Evolutionary conservation across 2,329 filamentous ascomycete species (phyloP).

Genomic region (Capronia americana): DNA sequence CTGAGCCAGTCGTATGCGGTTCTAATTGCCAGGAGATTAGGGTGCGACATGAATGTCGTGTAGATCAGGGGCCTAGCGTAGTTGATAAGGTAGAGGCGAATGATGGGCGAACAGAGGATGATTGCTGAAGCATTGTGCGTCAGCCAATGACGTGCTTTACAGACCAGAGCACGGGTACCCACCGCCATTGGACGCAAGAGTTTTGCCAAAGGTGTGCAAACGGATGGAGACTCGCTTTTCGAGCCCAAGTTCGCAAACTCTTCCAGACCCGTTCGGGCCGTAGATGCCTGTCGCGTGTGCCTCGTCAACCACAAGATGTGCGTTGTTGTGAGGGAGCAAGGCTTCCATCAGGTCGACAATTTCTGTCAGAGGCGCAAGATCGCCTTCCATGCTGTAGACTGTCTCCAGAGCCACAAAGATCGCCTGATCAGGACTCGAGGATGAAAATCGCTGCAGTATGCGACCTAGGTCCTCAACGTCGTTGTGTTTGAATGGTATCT

Average conservation of each 20-base stretch:
- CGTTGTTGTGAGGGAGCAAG: slow-evolving; percentile 63
- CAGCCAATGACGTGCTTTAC: background rate
- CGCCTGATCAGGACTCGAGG: slow-evolving; percentile 44
- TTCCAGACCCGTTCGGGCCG: slow-evolving; percentile 56
- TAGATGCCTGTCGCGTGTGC: slow-evolving; percentile 61
- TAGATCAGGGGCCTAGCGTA: slow-evolving; percentile 79
- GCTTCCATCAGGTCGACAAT: slow-evolving; percentile 65
- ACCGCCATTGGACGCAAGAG: slow-evolving; percentile 70
- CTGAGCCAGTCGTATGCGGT: slow-evolving; percentile 64
- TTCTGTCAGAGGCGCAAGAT: slow-evolving; percentile 68
- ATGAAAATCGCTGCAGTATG: slow-evolving; percentile 42
- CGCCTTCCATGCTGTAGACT: slow-evolving; percentile 85
- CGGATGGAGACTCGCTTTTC: slow-evolving; percentile 58
- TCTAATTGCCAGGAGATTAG: slow-evolving; percentile 65
- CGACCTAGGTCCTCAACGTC: slow-evolving; percentile 47
- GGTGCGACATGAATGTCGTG: slow-evolving; percentile 71
- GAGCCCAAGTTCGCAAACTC: slow-evolving; percentile 58
- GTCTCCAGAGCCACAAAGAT: slow-evolving; percentile 74
- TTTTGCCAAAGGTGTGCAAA: slow-evolving; percentile 62
- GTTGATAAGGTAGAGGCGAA: slow-evolving; percentile 72
- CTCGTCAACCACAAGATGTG: slow-evolving; percentile 63
- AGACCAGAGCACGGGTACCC: slow-evolving; percentile 28
- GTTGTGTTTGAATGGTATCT: slow-evolving; percentile 58
- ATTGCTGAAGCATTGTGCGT: slow-evolving; percentile 55
- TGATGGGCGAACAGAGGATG: slow-evolving; percentile 66